Base-by-base conservation (phyloP, 2,329 filamentous ascomycete genomes). In the Hymenoscyphus fructigenus region DNA sequence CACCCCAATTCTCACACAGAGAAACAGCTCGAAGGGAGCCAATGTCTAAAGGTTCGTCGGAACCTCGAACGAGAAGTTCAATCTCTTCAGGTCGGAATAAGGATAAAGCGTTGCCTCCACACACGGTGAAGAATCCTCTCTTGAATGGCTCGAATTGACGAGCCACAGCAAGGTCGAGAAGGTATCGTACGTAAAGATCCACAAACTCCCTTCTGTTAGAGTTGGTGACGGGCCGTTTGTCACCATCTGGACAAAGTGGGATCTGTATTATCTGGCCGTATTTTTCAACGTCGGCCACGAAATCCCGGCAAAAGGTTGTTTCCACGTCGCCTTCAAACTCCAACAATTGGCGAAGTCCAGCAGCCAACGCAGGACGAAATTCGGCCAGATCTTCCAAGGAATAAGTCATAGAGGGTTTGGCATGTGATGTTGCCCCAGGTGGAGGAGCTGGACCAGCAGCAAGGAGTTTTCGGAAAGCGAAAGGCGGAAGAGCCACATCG, bases 81-180 rank as follows among this genome's bases (percentile, higher is more conserved):
- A 97, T 96, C 76, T 97, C 93, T 75, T 97, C 93, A 0, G 93
- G 90, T 17, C 91, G 86, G 77, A 97, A 97, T 1, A 97, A 84
- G 0, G 90, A 92, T 41, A 97, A 82, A 0, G 93, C 93, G 74
- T 95, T 96, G 41, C 93, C 92, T 41, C 90, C 91, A 74, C 92
- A 96, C 32, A 97, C 92, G 0, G 91, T 96, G 76, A 92, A 97
- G 78, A 97, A 97, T 0, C 93, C 93, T 62, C 93, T 87, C 75
- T 95, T 95, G 82, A 97, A 97, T 0, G 93, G 93, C 75, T 96
- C 92, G 69, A 96, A 97, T 74, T 97, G 93, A 50, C 91, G 85
- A 47, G 85, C 81, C 1, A 97, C 90, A 0, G 91, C 85, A 6
- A 84, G 88, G 72, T 97, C 92, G 12, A 97, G 85, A 10, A 94